Conservation (phyloP, 345 rosid species). For the Heritiera littoralis region DNA sequence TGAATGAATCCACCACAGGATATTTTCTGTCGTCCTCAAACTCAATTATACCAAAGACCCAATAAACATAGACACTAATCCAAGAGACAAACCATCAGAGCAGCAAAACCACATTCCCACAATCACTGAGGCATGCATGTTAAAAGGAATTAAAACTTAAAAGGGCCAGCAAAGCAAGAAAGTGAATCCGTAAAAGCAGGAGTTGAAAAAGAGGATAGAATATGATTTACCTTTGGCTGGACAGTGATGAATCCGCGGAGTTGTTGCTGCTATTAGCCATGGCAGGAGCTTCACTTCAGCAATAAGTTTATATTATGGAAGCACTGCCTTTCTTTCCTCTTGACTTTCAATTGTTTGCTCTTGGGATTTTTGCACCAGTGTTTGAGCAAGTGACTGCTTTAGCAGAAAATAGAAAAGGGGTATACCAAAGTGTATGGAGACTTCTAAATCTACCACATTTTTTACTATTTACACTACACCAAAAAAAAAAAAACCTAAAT, state of each 20-base stretch:
- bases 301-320: not conserved
- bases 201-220: not conserved
- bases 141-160: not conserved
- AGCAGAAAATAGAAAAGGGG: not conserved
- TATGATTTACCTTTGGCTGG: constrained; percentile 16
- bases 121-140: not conserved
- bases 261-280: constrained; percentile 9
- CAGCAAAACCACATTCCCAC: not conserved
- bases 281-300: constrained; percentile 10
- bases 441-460: too few species aligned
- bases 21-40: constrained; percentile 12
- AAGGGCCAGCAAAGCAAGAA: not conserved
- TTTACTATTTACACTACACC: too few species aligned
- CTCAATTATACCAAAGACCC: not conserved
- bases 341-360: not conserved
- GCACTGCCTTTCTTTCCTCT: not conserved
- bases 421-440: not conserved
- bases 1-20: not conserved
- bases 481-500: too few species aligned
- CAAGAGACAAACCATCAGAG: not conserved
- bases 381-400: not conserved
- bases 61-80: not conserved
- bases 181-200: not conserved
- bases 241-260: constrained; percentile 1
- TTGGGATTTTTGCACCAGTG: not conserved